Conservation (phyloP, 345 rosid species). For the Limnanthes douglasii region DNA sequence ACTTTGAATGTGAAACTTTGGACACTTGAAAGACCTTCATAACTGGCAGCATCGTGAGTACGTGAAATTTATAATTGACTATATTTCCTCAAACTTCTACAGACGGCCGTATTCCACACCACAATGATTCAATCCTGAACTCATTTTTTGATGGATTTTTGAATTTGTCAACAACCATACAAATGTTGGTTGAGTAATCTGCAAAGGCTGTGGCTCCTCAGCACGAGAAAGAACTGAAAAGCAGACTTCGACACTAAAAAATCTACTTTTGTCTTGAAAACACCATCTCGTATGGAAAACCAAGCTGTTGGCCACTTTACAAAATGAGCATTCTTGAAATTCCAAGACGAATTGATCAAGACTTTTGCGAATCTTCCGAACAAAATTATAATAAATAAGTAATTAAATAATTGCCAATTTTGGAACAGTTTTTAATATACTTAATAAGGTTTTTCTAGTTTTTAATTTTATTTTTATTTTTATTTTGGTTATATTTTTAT, state of each 20-base stretch:
- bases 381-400: too few species aligned
- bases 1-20: too few species aligned
- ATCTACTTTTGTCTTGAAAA: slow-evolving; percentile 36
- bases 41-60: too few species aligned
- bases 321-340: slow-evolving; percentile 43
- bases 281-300: slow-evolving; percentile 75
- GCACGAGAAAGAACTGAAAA: slow-evolving; percentile 62
- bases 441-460: too few species aligned
- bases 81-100: too few species aligned
- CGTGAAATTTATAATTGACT: too few species aligned
- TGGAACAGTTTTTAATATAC: slow-evolving; percentile 27
- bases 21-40: too few species aligned
- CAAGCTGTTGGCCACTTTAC: slow-evolving; percentile 63
- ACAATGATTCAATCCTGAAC: slow-evolving; percentile 15
- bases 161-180: slow-evolving; percentile 43
- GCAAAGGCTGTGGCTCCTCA: slow-evolving; percentile 52
- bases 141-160: slow-evolving; percentile 48
- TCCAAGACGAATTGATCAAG: slow-evolving; percentile 72
- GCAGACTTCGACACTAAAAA: slow-evolving; percentile 56
- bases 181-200: slow-evolving; percentile 32
- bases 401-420: slow-evolving; percentile 44
- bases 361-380: slow-evolving; percentile 51
- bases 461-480: too few species aligned
- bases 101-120: too few species aligned
- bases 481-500: too few species aligned